phyloP scores from a whole-genome alignment of 2,329 filamentous ascomycete genomes.

The Trichoderma guizhouense region DNA sequence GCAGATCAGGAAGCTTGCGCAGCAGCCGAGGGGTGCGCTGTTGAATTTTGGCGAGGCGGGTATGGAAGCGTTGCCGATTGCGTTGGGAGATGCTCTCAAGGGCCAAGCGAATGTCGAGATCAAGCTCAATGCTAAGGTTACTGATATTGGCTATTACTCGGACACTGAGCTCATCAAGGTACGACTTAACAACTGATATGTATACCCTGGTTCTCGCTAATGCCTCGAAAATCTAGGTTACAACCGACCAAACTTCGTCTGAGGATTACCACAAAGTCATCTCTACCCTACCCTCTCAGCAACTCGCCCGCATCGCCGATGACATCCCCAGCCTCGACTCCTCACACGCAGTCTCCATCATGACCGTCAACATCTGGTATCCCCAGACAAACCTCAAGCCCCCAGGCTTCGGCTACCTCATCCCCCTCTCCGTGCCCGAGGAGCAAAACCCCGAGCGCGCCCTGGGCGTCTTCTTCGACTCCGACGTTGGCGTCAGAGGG shows the following conservation, averaged over 20 bases:
- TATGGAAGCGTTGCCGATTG: slow-evolving; percentile 58
- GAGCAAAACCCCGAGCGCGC: slow-evolving; percentile 77
- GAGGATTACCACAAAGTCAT: slow-evolving; percentile 55
- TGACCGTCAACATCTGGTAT: slow-evolving; percentile 91
- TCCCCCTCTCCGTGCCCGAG: slow-evolving; percentile 68
- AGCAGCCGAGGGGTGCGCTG: slow-evolving; percentile 30
- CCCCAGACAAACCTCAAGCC: slow-evolving; percentile 59
- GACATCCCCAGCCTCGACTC: slow-evolving; percentile 48
- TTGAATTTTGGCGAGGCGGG: slow-evolving; percentile 48
- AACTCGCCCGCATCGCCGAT: slow-evolving; percentile 39
- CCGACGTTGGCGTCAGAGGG: slow-evolving; percentile 50
- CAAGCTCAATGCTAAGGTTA: slow-evolving; percentile 47
- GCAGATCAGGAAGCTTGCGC: slow-evolving; percentile 32
- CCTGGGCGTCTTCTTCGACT: slow-evolving; percentile 91
- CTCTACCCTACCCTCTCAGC: slow-evolving; percentile 57
- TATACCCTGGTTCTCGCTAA: background rate
- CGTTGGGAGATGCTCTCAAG: slow-evolving; percentile 50
- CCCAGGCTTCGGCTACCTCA: slow-evolving; percentile 84
- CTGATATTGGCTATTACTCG: slow-evolving; percentile 40
- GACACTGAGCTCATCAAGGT: slow-evolving; percentile 42
- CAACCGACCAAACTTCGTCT: slow-evolving; percentile 18
- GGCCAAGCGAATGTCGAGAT: slow-evolving; percentile 59
- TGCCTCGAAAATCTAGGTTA: slow-evolving; percentile 19
- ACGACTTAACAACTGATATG: slow-evolving; percentile 20
- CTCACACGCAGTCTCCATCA: slow-evolving; percentile 72